A percentile compares a stretch with the other conserved stretches of the same genome.
phyloP scores from a whole-genome alignment of 495 filamentous ascomycete genomes.

The Aspergillus hancockii region DNA sequence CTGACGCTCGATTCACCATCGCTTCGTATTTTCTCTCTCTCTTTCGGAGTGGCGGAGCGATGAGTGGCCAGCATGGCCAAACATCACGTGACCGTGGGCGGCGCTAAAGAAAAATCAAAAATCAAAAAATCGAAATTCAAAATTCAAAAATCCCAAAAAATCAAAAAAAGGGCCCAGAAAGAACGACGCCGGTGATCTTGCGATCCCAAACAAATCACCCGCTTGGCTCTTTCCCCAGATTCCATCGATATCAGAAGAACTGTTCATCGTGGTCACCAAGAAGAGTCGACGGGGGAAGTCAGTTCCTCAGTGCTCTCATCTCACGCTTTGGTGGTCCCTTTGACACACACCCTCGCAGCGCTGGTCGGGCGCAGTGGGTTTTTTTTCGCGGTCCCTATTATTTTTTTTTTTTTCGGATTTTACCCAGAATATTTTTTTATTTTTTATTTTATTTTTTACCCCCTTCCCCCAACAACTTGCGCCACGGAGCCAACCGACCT shows the following conservation, averaged over 20 bases:
- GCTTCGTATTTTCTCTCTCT: constrained; percentile 8
- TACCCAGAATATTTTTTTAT: constrained; percentile 5
- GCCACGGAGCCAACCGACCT: constrained; percentile 10
- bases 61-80: constrained; percentile 20
- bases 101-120: constrained; percentile 19
- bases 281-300: too few relatives aligned
- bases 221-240: constrained; percentile 6
- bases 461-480: constrained; percentile 7
- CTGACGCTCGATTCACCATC: background rate
- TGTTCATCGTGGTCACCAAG: background rate
- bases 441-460: constrained; percentile 1
- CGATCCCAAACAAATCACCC: constrained; percentile 20
- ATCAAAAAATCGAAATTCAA: constrained; percentile 5
- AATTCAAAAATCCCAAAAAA: constrained; percentile 22
- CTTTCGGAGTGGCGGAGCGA: background rate
- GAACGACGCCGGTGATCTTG: constrained; percentile 21
- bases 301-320: background rate
- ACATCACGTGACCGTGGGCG: constrained; percentile 20
- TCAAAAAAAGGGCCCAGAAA: constrained; percentile 25
- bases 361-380: constrained; percentile 18
- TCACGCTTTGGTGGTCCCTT: constrained; percentile 1
- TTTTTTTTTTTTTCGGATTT: background rate
- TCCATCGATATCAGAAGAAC: background rate
- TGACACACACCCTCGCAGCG: constrained; percentile 13
- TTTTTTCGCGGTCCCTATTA: background rate